These are phyloP conservation scores for Rosa persica DNA, from an alignment of 306 rosid species.

Conservation along the genomic window DNA sequence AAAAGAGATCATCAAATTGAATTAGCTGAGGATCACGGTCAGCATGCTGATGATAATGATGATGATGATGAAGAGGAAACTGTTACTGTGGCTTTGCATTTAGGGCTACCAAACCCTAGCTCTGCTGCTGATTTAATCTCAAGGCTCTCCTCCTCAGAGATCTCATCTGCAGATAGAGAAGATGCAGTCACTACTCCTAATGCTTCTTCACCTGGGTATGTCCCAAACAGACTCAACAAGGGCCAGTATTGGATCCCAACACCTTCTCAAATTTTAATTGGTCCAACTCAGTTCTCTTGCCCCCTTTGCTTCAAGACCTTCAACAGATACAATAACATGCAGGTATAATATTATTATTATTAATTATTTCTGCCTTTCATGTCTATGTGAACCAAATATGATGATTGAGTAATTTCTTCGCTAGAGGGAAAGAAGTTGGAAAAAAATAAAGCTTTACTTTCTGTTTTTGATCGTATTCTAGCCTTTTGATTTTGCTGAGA, in stretches of 20 bases:
- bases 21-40: conserved; percentile 27
- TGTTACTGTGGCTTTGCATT: conserved; percentile 77
- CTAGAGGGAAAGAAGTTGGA: conserved; percentile 7
- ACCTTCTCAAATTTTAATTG: conserved; percentile 85
- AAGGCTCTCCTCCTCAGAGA: conserved; percentile 45
- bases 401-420: not conserved
- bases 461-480: conserved; percentile 35
- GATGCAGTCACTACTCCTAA: conserved; percentile 21
- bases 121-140: conserved; percentile 48
- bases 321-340: conserved; percentile 97
- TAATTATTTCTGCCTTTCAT: conserved; percentile 4
- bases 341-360: conserved; percentile 34
- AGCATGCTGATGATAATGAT: conserved; percentile 37
- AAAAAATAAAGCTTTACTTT: conserved; percentile 20
- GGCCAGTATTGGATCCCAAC: conserved; percentile 98
- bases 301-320: conserved; percentile 97
- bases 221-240: conserved; percentile 44
- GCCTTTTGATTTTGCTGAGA: conserved; percentile 43
- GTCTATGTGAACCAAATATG: not conserved
- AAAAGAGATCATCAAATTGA: conserved; percentile 31
- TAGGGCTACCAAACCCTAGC: conserved; percentile 70
- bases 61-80: conserved; percentile 29
- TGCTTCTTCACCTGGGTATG: conserved; percentile 29
- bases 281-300: conserved; percentile 92
- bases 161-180: conserved; percentile 44